Conservation (phyloP, 1,139 yeast genomes). For the Debaryomycetaceae sp. region DNA sequence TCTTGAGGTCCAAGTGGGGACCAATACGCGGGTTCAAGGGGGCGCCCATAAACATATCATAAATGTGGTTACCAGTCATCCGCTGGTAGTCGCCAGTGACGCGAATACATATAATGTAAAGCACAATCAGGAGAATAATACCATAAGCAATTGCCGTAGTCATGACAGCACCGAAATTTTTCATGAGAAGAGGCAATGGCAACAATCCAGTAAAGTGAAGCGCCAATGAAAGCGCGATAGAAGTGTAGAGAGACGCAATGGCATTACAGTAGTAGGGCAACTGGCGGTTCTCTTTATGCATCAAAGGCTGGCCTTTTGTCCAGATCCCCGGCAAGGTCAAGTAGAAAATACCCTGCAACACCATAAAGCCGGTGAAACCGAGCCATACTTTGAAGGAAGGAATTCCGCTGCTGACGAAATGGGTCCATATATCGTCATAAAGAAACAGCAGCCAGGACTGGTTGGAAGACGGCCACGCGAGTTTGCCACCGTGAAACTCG, state of each 20-base stretch:
- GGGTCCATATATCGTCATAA: constrained; percentile 27
- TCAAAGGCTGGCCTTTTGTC: constrained; percentile 89
- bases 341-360: constrained; percentile 66
- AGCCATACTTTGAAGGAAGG: constrained; percentile 63
- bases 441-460: constrained; percentile 52
- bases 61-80: constrained; percentile 83
- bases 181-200: constrained; percentile 63
- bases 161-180: constrained; percentile 85
- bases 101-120: constrained; percentile 55
- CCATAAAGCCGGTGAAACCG: constrained; percentile 58
- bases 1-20: constrained; percentile 72
- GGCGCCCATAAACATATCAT: constrained; percentile 95
- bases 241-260: constrained; percentile 66
- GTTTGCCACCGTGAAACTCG: constrained; percentile 59
- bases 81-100: constrained; percentile 70
- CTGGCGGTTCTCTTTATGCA: constrained; percentile 67
- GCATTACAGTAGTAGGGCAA: constrained; percentile 93
- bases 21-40: constrained; percentile 95
- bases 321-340: constrained; percentile 88
- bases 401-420: constrained; percentile 46
- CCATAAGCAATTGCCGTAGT: constrained; percentile 81
- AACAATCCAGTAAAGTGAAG: constrained; percentile 69
- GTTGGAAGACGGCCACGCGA: constrained; percentile 56
- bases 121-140: constrained; percentile 45
- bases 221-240: constrained; percentile 44